phyloP scores from a whole-genome alignment of 2,329 filamentous ascomycete species.

The Dactylellina sp. region DNA sequence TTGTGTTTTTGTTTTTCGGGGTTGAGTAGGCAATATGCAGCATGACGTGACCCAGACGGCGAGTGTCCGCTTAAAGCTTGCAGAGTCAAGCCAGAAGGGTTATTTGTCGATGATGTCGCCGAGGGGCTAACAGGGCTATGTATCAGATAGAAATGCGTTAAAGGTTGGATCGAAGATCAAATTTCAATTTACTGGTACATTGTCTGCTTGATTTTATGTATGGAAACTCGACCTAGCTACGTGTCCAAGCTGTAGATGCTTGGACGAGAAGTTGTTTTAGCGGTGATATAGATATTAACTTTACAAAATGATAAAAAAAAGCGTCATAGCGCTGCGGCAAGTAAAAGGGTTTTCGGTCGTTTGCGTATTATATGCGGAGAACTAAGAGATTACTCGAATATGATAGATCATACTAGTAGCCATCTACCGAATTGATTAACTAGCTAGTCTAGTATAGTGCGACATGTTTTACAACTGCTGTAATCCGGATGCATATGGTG shows the following conservation, averaged over 20 bases:
- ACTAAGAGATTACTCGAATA: no score
- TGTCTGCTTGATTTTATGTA: neutral
- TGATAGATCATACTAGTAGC: no score
- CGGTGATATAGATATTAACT: no score
- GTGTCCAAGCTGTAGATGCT: neutral
- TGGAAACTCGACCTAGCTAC: no score
- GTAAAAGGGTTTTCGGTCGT: neutral
- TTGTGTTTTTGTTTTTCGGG: neutral
- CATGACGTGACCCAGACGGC: constrained; percentile 53
- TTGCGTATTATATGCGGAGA: no score
- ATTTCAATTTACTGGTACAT: constrained; percentile 7
- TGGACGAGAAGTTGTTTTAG: neutral
- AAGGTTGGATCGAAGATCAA: neutral
- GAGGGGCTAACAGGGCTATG: constrained; percentile 11
- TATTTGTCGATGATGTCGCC: constrained; percentile 46
- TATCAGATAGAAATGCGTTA: constrained; percentile 11
- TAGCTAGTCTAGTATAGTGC: no score
- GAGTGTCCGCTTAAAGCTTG: constrained; percentile 24
- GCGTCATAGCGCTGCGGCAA: no score
- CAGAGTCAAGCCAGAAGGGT: constrained; percentile 39
- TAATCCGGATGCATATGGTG: neutral
- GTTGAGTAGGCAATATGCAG: constrained; percentile 28
- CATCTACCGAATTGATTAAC: no score
- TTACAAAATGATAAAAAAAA: no score
- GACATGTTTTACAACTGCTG: neutral